Base-by-base conservation (phyloP, 106 monocot genomes). In the Cymbidium sinense region DNA sequence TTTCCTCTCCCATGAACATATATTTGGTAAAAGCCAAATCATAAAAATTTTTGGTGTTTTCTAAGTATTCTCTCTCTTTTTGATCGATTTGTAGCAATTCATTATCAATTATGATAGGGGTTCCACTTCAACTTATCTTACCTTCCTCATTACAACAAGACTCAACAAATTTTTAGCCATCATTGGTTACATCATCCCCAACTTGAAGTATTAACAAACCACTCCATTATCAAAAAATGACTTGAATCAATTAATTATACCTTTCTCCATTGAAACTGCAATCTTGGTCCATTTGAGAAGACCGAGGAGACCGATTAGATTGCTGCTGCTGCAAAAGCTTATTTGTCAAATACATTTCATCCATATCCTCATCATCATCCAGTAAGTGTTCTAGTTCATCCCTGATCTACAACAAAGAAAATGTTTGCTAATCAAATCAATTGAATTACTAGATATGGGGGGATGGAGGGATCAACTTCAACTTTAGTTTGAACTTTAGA, bases 281-380 rank as follows among this genome's bases (percentile, higher is more conserved):
- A 29, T 34, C 50, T 25, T 61, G 35, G 34, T 83, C 74, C 36
- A 81, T 39, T 28, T 71, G 23, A 79, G 84, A 82, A 70, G 80
- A 89, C 28, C 67, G 78, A 25, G 81, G 35, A 30, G 85, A 87
- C 28, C 81, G 77, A 51, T 74, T 41, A 50, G 65, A 52, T 9
- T 81, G 70, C 23, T 81, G 73, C 52, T 89, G 85, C 74, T 78
- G 77, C 74, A 78, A 23, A 34, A 88, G 37, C 76, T 94, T 94
- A 18, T 91, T 85, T 12, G 94, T 89, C 34, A 94, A 75, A 77
- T 94, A 90, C 94, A 94, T 85, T 77, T 86, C 88, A 62, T 91
- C 89, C 94, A 94, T 94, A 73, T 91, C 94, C 18, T 79, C 83
- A 34, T 94, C 91, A 73, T 91, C 94, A 73, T 94, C 91, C 73